A percentile compares a stretch with the other conserved stretches of the same genome.
Conservation (phyloP, 371 early-diverging fungal genomes). For the Rhizopus stolonifer region DNA sequence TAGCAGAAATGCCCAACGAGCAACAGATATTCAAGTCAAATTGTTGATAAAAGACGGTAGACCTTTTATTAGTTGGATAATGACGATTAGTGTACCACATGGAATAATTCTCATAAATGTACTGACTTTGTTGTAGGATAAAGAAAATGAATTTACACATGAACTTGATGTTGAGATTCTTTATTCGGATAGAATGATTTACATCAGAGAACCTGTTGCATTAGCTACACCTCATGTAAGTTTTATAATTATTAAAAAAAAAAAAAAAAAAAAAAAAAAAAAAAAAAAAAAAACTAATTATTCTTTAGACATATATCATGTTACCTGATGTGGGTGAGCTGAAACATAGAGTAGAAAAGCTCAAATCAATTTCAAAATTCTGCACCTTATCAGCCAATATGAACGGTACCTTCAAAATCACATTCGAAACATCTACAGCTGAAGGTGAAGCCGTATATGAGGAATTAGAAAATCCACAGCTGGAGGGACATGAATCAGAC, state of each 20-base stretch:
- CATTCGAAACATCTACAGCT: constrained; percentile 42
- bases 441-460: constrained; percentile 47
- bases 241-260: not conserved
- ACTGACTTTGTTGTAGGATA: constrained; percentile 7
- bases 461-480: constrained; percentile 47
- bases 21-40: constrained; percentile 31
- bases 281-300: not conserved
- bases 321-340: constrained; percentile 46
- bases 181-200: constrained; percentile 5
- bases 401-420: constrained; percentile 50
- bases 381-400: constrained; percentile 58
- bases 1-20: constrained; percentile 42
- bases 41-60: constrained; percentile 39
- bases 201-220: constrained; percentile 17
- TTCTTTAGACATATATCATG: constrained; percentile 48
- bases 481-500: constrained; percentile 4
- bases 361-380: constrained; percentile 45
- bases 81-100: constrained; percentile 6
- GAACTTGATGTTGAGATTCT: constrained; percentile 33
- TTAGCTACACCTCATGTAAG: constrained; percentile 15
- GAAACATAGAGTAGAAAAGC: constrained; percentile 41
- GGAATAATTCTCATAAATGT: too few relatives aligned
- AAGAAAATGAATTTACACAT: constrained; percentile 29
- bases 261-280: not conserved
- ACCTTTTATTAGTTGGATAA: constrained; percentile 38